Evolutionary conservation across 108 stramenopile species (phyloP), one percentile per base, ranked within the genome.

Genomic region (Fragilaria crotonensis): DNA sequence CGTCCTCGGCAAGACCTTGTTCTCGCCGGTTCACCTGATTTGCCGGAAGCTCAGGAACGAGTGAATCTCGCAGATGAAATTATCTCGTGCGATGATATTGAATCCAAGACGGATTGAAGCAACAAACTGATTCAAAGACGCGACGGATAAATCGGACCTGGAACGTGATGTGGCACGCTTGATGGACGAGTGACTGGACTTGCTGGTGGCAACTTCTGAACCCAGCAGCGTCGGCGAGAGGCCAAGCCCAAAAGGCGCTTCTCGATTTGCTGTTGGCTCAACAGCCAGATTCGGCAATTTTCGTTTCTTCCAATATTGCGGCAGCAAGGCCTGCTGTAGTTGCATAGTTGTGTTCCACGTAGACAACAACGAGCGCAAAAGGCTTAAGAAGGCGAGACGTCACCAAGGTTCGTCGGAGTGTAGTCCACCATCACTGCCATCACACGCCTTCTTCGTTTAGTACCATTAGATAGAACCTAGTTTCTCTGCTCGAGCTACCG

Each of bases 271-370:
- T 94, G 33, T 73, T 94, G 1, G 50, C 74, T 11, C 53, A 78
- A 46, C 93, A 89, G 0, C 75, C 90, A 70, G 72, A 19, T 90
- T 77, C 73, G 87, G 87, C 0, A 94, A 94, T 48, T 94, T 90
- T n/a, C 51, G 58, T 94, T 11, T 81, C 83, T 49, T 64, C 67
- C 53, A 69, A 83, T 76, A 61, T 41, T 31, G 63, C 62, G 36
- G 68, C 56, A 25, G 56, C 67, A 5, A 60, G 62, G 33, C 36
- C 44, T 2, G 53, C 41, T 23, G 64, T 79, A 23, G 47, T 55
- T 30, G 72, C 72, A 14, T 73, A 46, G n/a, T n/a, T 33, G 63
- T 73, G 3, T 14, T 22, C 11, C 28, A 21, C n/a, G n/a, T n/a
- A n/a, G n/a, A n/a, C n/a, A n/a, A n/a, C n/a, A n/a, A n/a, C n/a